Percentiles rank a stretch among this genome's conserved stretches.
Evolutionary conservation across 176 grass and related monocot species (phyloP).

Genomic region (Oryza brachyantha): DNA sequence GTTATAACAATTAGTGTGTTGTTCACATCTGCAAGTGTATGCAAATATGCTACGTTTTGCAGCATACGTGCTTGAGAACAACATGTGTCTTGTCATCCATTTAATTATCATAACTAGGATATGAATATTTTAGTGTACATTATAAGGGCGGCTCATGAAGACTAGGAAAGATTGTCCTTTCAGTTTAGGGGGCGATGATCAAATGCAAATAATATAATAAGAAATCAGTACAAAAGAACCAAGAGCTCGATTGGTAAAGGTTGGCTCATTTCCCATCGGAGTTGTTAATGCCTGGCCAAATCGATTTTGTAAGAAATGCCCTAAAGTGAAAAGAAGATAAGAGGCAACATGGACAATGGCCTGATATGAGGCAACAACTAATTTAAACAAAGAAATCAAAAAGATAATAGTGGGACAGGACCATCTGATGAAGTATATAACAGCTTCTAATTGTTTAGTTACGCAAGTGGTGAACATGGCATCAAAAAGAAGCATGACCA

Average conservation of each 20-base stretch:
- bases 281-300: slow-evolving; percentile 22
- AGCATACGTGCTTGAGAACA: slow-evolving; percentile 14
- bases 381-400: slow-evolving; percentile 45
- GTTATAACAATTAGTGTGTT: slow-evolving; percentile 4
- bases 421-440: slow-evolving; percentile 48
- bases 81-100: slow-evolving; percentile 19
- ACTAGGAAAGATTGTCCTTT: slow-evolving; percentile 32
- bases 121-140: slow-evolving; percentile 38
- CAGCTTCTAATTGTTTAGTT: slow-evolving; percentile 35
- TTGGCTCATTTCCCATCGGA: slow-evolving; percentile 21
- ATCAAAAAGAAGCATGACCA: slow-evolving; percentile 27
- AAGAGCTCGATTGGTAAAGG: slow-evolving; percentile 35
- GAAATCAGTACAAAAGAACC: slow-evolving; percentile 45
- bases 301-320: slow-evolving; percentile 21
- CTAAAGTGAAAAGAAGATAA: slow-evolving; percentile 34
- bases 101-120: slow-evolving; percentile 32
- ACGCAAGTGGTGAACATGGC: slow-evolving; percentile 44
- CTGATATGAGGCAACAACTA: slow-evolving; percentile 37
- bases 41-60: slow-evolving; percentile 29
- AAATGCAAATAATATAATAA: slow-evolving; percentile 33
- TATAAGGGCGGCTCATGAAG: slow-evolving; percentile 20
- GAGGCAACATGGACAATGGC: slow-evolving; percentile 38
- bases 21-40: slow-evolving; percentile 23
- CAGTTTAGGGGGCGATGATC: slow-evolving; percentile 20
- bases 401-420: slow-evolving; percentile 28